Percentiles rank a stretch among this genome's conserved stretches.
These are phyloP conservation scores for Penicillium longicatenatum DNA, from an alignment of 495 filamentous ascomycete genomes.

Conservation along the genomic window DNA sequence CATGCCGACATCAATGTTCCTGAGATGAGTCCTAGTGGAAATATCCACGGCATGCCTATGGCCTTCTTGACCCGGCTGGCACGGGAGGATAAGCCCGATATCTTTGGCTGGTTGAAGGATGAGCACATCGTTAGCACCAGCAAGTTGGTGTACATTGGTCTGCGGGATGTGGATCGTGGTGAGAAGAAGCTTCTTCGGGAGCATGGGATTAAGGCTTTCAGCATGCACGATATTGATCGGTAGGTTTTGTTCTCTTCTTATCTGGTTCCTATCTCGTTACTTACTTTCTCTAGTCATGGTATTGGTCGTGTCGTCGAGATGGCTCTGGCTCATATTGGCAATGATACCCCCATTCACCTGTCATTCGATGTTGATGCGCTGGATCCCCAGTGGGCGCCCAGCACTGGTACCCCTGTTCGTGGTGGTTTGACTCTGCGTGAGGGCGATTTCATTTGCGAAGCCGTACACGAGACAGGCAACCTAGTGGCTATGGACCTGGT, in stretches of 20 bases:
- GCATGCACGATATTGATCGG: conserved; percentile 97
- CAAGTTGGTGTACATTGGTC: conserved; percentile 96
- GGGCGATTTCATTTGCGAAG: conserved; percentile 97
- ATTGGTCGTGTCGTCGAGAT: conserved; percentile 98
- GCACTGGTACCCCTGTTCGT: conserved; percentile 92
- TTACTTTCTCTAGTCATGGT: conserved; percentile 60
- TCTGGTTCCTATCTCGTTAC: not conserved
- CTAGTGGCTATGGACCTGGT: conserved; percentile 91
- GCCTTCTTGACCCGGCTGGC: conserved; percentile 87
- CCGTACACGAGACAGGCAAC: conserved; percentile 89
- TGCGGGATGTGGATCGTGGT: conserved; percentile 86
- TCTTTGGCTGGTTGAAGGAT: conserved; percentile 85
- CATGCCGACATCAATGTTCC: conserved; percentile 98
- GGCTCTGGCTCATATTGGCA: conserved; percentile 91
- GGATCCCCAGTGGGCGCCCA: conserved; percentile 94
- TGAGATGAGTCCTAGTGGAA: conserved; percentile 84
- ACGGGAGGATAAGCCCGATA: conserved; percentile 64
- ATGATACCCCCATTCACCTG: conserved; percentile 92
- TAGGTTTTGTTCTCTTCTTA: conserved; percentile 33
- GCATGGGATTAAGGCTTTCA: conserved; percentile 90
- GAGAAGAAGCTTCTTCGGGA: conserved; percentile 91
- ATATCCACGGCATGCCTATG: conserved; percentile 98
- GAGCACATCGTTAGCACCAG: conserved; percentile 65
- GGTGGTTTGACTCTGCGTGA: conserved; percentile 95
- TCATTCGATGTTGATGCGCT: conserved; percentile 97